These are phyloP conservation scores for Tephrocybe sp. DNA, from an alignment of 768 basidiomycete genomes.

Conservation along the genomic window DNA sequence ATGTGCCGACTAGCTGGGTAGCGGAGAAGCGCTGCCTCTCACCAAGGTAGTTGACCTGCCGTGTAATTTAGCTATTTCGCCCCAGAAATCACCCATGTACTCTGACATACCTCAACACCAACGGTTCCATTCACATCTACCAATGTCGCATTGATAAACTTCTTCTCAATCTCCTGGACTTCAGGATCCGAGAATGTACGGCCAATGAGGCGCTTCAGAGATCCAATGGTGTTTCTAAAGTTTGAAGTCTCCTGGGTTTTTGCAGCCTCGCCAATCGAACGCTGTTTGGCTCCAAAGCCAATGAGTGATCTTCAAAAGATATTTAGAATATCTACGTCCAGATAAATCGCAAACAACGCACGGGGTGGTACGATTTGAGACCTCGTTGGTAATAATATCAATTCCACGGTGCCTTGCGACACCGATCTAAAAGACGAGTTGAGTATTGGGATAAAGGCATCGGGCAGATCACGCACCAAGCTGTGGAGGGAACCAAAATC, in stretches of 20 bases:
- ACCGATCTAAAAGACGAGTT: slow-evolving; percentile 65
- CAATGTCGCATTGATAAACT: slow-evolving; percentile 85
- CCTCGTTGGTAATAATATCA: slow-evolving; percentile 98
- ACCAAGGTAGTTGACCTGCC: slow-evolving; percentile 85
- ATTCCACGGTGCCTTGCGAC: slow-evolving; percentile 95
- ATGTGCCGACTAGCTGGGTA: slow-evolving; percentile 91
- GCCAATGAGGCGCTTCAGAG: slow-evolving; percentile 88
- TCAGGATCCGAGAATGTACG: slow-evolving; percentile 80
- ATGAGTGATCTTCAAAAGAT: slow-evolving; percentile 73
- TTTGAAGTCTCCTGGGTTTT: slow-evolving; percentile 98
- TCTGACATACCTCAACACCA: slow-evolving; percentile 74
- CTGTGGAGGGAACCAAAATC: slow-evolving; percentile 91
- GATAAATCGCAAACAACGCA: slow-evolving; percentile 39
- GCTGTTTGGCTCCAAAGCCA: slow-evolving; percentile 90
- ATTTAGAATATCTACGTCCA: neutral
- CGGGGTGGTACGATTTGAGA: slow-evolving; percentile 96
- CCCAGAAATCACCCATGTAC: neutral
- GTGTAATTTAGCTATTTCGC: slow-evolving; percentile 10
- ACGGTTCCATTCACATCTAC: slow-evolving; percentile 83
- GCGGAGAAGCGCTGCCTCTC: slow-evolving; percentile 79
- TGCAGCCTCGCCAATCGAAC: slow-evolving; percentile 90
- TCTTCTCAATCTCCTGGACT: slow-evolving; percentile 81
- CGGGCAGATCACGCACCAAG: slow-evolving; percentile 54
- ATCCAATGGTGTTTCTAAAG: slow-evolving; percentile 96
- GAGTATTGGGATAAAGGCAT: slow-evolving; percentile 9